These are phyloP conservation scores for Pleurostoma richardsiae DNA, from an alignment of 2,329 filamentous ascomycete genomes.

Conservation along the genomic window DNA sequence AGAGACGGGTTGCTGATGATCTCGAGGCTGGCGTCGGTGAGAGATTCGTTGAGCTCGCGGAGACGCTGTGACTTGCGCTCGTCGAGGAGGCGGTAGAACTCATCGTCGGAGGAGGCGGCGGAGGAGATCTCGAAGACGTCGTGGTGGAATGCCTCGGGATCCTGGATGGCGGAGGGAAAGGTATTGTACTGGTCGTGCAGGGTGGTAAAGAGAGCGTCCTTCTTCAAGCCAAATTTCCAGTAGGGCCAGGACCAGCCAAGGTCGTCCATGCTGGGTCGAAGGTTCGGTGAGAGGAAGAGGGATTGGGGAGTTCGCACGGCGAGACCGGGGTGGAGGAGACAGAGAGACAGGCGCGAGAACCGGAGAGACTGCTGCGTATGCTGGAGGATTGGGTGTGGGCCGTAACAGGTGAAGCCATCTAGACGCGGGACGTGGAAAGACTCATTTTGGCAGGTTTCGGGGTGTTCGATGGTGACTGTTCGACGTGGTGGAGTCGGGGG, in stretches of 20 bases:
- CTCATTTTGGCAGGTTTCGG: no score
- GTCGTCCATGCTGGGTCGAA: slow-evolving; percentile 42
- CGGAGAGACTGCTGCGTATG: slow-evolving; percentile 9
- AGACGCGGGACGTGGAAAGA: slow-evolving; percentile 11
- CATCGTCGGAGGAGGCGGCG: slow-evolving; percentile 41
- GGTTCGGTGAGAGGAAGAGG: slow-evolving; percentile 1
- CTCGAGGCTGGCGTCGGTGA: slow-evolving; percentile 54
- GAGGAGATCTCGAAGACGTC: slow-evolving; percentile 55
- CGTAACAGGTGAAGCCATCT: slow-evolving; percentile 23
- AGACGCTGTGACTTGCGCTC: slow-evolving; percentile 49
- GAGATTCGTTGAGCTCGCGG: slow-evolving; percentile 47
- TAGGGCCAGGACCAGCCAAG: slow-evolving; percentile 48
- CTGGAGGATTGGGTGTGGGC: slow-evolving; percentile 13
- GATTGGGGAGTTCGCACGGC: slow-evolving; percentile 6
- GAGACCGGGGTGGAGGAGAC: slow-evolving; percentile 10
- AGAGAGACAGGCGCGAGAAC: slow-evolving; percentile 10
- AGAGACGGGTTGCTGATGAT: slow-evolving; percentile 56
- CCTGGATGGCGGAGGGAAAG: slow-evolving; percentile 48
- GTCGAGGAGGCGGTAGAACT: slow-evolving; percentile 50
- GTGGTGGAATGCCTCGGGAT: slow-evolving; percentile 56
- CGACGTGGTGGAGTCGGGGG: no score
- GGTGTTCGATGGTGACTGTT: no score
- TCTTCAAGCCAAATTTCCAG: slow-evolving; percentile 61
- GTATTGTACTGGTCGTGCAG: slow-evolving; percentile 59
- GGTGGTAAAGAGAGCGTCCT: slow-evolving; percentile 50